Percentiles rank a stretch among this genome's conserved stretches.
These are phyloP conservation scores for Brassica carinata DNA, from an alignment of 345 rosid genomes.

Conservation along the genomic window DNA sequence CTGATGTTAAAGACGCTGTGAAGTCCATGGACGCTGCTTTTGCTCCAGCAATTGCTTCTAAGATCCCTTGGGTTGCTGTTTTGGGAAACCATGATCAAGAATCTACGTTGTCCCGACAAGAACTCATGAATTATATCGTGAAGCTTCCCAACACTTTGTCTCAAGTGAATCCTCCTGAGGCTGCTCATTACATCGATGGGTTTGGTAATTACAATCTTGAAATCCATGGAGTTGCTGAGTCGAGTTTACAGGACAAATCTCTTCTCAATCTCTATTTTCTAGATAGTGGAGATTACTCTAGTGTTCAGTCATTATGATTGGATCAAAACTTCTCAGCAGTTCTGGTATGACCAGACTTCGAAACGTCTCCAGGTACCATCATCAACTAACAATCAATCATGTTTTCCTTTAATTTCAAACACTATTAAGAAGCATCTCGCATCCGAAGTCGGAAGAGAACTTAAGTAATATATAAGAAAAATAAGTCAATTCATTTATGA, in stretches of 20 bases:
- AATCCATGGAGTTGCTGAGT: neutral
- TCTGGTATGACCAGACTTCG: constrained; percentile 83
- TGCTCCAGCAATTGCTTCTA: neutral
- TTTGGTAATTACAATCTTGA: neutral
- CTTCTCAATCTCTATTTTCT: neutral
- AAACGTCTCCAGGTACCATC: constrained; percentile 62
- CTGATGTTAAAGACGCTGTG: neutral
- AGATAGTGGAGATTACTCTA: neutral
- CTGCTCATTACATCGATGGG: neutral
- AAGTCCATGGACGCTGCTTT: neutral
- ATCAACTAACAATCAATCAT: neutral
- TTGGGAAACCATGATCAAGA: neutral
- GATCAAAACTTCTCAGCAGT: constrained; percentile 80
- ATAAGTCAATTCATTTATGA: too few relatives aligned
- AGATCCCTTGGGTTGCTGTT: neutral
- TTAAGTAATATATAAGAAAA: too few relatives aligned
- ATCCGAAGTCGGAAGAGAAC: neutral
- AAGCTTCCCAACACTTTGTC: neutral
- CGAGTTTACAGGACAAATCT: neutral
- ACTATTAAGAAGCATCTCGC: neutral
- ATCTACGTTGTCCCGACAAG: neutral
- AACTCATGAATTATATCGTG: neutral
- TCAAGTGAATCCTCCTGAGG: neutral
- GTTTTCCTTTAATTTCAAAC: neutral
- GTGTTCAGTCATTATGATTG: neutral